A percentile compares a stretch with the other conserved stretches of the same genome.
Conservation (phyloP, 2,329 filamentous ascomycete species). For the Exophiala aquamarina region DNA sequence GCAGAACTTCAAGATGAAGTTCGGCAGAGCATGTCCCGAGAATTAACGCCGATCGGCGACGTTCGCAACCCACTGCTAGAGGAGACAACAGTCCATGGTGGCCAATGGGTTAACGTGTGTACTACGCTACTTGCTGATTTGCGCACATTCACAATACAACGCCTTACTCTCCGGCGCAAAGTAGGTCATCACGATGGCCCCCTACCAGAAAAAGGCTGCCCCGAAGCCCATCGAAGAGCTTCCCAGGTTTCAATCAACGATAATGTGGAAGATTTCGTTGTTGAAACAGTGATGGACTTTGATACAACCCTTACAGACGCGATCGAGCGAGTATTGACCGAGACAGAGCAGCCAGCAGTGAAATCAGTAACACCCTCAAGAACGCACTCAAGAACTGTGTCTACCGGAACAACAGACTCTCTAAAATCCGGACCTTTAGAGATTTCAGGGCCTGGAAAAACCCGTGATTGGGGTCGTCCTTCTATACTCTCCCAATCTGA, state of each 20-base stretch:
- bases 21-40: slow-evolving; percentile 56
- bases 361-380: slow-evolving; percentile 11
- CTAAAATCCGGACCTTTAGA: slow-evolving; percentile 28
- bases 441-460: slow-evolving; percentile 14
- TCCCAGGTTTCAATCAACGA: neutral
- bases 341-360: slow-evolving; percentile 10
- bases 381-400: slow-evolving; percentile 20
- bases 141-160: slow-evolving; percentile 54
- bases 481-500: slow-evolving; percentile 33
- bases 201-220: neutral
- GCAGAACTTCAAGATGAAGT: slow-evolving; percentile 53
- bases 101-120: slow-evolving; percentile 55
- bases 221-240: neutral
- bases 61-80: slow-evolving; percentile 1
- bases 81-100: neutral
- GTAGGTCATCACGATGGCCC: slow-evolving; percentile 24
- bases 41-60: slow-evolving; percentile 33
- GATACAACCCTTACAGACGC: slow-evolving; percentile 59
- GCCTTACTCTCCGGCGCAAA: slow-evolving; percentile 53
- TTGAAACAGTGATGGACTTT: slow-evolving; percentile 58
- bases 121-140: slow-evolving; percentile 59
- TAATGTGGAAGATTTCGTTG: slow-evolving; percentile 39
- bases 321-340: slow-evolving; percentile 52
- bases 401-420: slow-evolving; percentile 24
- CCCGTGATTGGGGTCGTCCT: slow-evolving; percentile 4